phyloP scores from a whole-genome alignment of 495 filamentous ascomycete genomes.

The Penicillium verhagenii region DNA sequence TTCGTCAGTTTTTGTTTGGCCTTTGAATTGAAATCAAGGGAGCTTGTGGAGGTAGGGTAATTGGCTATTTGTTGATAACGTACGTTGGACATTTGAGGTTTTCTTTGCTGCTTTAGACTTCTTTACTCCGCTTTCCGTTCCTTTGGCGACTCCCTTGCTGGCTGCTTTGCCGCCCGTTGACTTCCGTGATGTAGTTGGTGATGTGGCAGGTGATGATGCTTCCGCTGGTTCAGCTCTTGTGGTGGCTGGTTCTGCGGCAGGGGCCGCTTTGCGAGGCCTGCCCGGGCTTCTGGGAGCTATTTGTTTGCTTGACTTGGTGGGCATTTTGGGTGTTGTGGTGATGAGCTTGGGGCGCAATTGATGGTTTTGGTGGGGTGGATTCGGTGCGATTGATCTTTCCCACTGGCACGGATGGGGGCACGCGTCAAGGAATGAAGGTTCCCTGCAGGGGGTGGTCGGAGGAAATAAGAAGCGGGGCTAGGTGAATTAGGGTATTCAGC shows the following conservation, averaged over 20 bases:
- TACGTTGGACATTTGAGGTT: conserved; percentile 41
- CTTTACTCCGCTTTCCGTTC: no score
- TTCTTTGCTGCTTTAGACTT: conserved; percentile 18
- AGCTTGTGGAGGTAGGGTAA: neutral
- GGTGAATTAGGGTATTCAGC: neutral
- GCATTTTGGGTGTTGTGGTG: conserved; percentile 15
- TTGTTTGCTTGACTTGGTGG: conserved; percentile 18
- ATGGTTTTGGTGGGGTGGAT: neutral
- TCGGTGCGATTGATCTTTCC: neutral
- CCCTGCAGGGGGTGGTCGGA: neutral
- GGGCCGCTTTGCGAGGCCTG: neutral
- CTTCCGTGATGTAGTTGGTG: conserved; percentile 20
- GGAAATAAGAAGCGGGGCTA: neutral
- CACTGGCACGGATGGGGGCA: neutral
- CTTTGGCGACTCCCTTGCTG: conserved; percentile 11
- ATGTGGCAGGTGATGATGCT: no score
- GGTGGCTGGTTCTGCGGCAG: neutral
- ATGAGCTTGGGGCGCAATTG: neutral
- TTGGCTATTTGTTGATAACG: conserved; percentile 8
- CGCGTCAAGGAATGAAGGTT: conserved; percentile 1
- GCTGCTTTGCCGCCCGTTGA: conserved; percentile 9
- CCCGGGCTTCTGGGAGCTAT: conserved; percentile 3
- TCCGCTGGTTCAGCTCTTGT: neutral
- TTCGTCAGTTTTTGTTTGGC: conserved; percentile 1
- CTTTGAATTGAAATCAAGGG: neutral